Evolutionary conservation across 129 eudicot species (phyloP), one percentile per base, ranked within the genome.

Genomic region (Helichrysum umbraculigerum): DNA sequence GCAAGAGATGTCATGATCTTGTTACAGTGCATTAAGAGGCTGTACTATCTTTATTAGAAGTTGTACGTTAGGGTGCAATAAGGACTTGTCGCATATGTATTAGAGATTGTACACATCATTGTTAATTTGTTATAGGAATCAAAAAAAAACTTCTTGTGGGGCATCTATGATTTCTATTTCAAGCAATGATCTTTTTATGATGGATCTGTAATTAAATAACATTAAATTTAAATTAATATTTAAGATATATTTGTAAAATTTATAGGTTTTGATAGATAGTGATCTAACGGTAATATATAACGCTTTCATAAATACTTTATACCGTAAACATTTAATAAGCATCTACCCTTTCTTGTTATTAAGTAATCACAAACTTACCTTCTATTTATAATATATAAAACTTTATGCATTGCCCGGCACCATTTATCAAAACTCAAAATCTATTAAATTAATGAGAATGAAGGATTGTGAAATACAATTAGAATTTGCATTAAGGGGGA

Each of bases 1-100:
- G 58, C 57, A 25, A 19, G 21, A 52, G 60, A 72, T 72, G 74
- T 79, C 74, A 15, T 78, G 51, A 65, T 65, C 20, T 64, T 74
- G 71, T 21, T 73, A 28, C 51, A 14, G 63, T 59, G 75, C 75
- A 56, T 20, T 5, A 14, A 17, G 10, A 6, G 51, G 20, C 58
- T 68, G 84, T 68, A 69, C 6, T 0, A 2, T 68, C 0, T 25
- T 47, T 1, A 37, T 58, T 25, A 16, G 42, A 3, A 5, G 22
- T 41, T 58, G 75, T 34, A 76, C 65, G 5, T 29, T 42, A 21
- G 2, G 32, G n/a, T 37, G 72, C 56, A 68, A 35, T 9, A 70
- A 39, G 22, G 19, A 68, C 19, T 68, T 28, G 74, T 28, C n/a
- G 52, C 1, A 3, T 47, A 4, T n/a, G 28, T 3, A 56, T 47